Conservation (phyloP, 2,329 filamentous ascomycete species). For the Neopestalotiopsis rosae region DNA sequence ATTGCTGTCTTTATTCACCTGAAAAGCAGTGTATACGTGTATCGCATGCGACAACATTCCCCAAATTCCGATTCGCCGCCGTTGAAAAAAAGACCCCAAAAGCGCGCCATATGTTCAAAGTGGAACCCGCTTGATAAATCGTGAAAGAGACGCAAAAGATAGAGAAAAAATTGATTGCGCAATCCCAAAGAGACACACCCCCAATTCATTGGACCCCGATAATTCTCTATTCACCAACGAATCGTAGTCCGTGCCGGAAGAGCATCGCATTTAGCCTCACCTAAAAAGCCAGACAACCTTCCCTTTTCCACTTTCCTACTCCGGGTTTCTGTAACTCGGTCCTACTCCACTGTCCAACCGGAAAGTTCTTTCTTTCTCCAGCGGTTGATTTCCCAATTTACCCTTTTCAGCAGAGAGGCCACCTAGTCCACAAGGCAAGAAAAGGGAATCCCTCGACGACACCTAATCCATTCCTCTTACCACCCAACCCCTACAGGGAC, state of each 20-base stretch:
- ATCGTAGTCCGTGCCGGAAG: conserved; percentile 9
- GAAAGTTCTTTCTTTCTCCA: neutral
- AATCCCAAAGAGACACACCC: neutral
- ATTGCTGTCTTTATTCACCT: neutral
- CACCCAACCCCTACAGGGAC: neutral
- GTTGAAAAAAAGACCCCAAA: neutral
- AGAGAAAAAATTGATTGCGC: neutral
- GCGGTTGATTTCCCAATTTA: neutral
- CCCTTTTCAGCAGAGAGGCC: conserved; percentile 11
- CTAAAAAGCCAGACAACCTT: conserved; percentile 8
- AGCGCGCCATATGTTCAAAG: neutral
- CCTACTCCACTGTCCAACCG: conserved; percentile 7
- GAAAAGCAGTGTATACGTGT: neutral
- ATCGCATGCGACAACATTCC: neutral
- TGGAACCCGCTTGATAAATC: neutral
- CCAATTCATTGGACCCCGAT: conserved; percentile 1
- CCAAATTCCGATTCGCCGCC: neutral
- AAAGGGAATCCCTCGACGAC: too few relatives aligned
- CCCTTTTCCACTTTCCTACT: conserved; percentile 3
- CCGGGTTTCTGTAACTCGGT: conserved; percentile 2
- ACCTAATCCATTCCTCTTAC: too few relatives aligned
- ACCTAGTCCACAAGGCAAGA: conserved; percentile 1
- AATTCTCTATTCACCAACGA: neutral
- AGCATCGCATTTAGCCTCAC: conserved; percentile 16
- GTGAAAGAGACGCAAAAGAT: conserved; percentile 1